These are phyloP conservation scores for Colletotrichum chrysophilum DNA, from an alignment of 2,329 filamentous ascomycete genomes.

Conservation along the genomic window DNA sequence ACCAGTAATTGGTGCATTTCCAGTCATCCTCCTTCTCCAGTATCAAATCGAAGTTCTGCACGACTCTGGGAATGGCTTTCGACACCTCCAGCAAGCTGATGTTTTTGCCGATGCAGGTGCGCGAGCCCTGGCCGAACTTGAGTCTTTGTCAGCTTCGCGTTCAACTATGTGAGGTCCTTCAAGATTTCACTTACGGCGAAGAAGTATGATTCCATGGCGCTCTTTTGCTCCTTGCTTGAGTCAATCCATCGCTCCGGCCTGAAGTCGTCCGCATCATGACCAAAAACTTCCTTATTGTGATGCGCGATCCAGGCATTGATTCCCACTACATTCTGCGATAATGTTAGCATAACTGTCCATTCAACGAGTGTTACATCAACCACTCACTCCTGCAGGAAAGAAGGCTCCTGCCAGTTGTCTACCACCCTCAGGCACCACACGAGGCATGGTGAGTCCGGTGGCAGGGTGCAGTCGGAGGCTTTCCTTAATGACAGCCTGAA, in stretches of 20 bases:
- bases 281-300: slow-evolving; percentile 43
- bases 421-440: slow-evolving; percentile 50
- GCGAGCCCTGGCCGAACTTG: slow-evolving; percentile 55
- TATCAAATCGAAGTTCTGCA: slow-evolving; percentile 36
- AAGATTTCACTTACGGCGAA: neutral
- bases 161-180: too few relatives aligned
- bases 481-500: slow-evolving; percentile 59
- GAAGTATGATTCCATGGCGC: slow-evolving; percentile 15
- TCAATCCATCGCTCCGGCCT: slow-evolving; percentile 40
- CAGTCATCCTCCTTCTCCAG: neutral
- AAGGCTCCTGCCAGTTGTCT: slow-evolving; percentile 39
- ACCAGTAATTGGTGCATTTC: neutral
- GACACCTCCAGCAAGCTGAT: slow-evolving; percentile 46
- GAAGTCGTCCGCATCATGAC: slow-evolving; percentile 39
- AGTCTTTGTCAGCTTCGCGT: neutral
- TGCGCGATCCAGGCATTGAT: slow-evolving; percentile 46
- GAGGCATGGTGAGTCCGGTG: slow-evolving; percentile 50
- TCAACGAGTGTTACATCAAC: too few relatives aligned
- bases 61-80: slow-evolving; percentile 44
- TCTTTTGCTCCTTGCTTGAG: slow-evolving; percentile 25
- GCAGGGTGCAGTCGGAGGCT: slow-evolving; percentile 55
- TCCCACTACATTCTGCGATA: slow-evolving; percentile 36
- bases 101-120: slow-evolving; percentile 50
- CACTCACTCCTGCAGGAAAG: slow-evolving; percentile 32
- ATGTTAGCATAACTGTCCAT: neutral